Base-by-base conservation (phyloP, 768 basidiomycete genomes). In the Auricularia cornea region DNA sequence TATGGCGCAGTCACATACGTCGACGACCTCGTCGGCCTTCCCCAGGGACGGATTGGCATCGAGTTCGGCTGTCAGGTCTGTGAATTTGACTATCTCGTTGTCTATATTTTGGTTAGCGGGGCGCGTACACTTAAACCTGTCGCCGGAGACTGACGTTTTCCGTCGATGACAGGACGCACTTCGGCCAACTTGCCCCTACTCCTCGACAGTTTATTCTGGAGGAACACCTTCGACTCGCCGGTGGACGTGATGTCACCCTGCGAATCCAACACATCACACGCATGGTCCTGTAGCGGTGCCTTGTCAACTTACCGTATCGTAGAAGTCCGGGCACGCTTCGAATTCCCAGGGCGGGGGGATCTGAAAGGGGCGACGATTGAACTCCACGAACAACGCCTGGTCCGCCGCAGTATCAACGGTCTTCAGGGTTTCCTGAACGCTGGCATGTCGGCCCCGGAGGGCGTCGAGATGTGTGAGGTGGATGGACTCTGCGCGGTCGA, bases 151-250 rank as follows among this genome's bases (percentile, higher is more conserved):
- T 67, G 72, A 90, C 90, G 80, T 72, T 89, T 89, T 6, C 79
- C 67, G n/a, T 79, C 73, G 5, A 89, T 76, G 16, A 86, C 67
- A 3, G 84, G 79, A n/a, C 68, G 72, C 8, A 90, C 71, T 66
- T 92, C 90, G 60, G 76, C 70, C n/a, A 90, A 70, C 74, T 89
- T 91, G 35, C 72, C 76, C 62, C 83, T 80, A 63, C 81, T 83
- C 63, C 79, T 81, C 60, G 75, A 74, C 29, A 92, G 79, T 66
- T 86, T 89, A 71, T 94, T 94, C 75, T 94, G 92, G 26, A 94
- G 76, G 70, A 89, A 84, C 2, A 90, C 79, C 72, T 90, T 92
- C 0, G 92, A 86, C 8, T 81, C 82, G 26, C 82, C 75, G 38
- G 92, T 92, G 14, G 86, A 72, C 69, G 77, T 86, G 73, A 92